These are phyloP conservation scores for Oenanthe javanica DNA, from an alignment of 140 eudicot genomes.

Conservation along the genomic window DNA sequence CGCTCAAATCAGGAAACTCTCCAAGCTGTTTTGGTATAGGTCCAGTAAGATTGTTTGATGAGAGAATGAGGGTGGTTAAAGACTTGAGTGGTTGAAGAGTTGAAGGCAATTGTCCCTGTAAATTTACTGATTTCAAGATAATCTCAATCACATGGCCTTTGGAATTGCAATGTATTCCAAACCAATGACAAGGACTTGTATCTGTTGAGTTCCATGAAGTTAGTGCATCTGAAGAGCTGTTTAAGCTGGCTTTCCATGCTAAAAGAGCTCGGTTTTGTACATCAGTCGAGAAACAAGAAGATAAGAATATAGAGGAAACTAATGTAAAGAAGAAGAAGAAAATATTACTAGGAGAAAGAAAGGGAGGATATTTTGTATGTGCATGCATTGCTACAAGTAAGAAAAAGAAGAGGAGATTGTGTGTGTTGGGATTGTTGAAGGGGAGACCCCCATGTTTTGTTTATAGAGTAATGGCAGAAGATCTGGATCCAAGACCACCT, in stretches of 20 bases:
- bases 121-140: slow-evolving; percentile 39
- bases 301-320: slow-evolving; percentile 8
- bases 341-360: slow-evolving; percentile 13
- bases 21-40: slow-evolving; percentile 69
- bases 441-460: slow-evolving; percentile 95
- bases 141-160: slow-evolving; percentile 35
- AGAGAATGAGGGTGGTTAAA: slow-evolving; percentile 40
- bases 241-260: slow-evolving; percentile 68
- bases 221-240: slow-evolving; percentile 36
- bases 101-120: slow-evolving; percentile 76
- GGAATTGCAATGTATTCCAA: slow-evolving; percentile 66
- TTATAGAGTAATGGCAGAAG: slow-evolving; percentile 62
- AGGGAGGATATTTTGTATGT: slow-evolving; percentile 35
- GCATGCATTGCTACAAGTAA: slow-evolving; percentile 59
- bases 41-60: slow-evolving; percentile 80
- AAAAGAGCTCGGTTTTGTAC: slow-evolving; percentile 76
- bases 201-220: slow-evolving; percentile 61
- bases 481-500: slow-evolving; percentile 75
- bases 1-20: slow-evolving; percentile 47
- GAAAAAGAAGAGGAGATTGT: slow-evolving; percentile 16
- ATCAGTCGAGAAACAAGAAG: slow-evolving; percentile 55
- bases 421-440: slow-evolving; percentile 75
- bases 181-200: slow-evolving; percentile 68
- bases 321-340: slow-evolving; percentile 8
- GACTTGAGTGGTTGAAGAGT: slow-evolving; percentile 47